Evolutionary conservation across 805 yeast species (phyloP).

Genomic region (Saturnispora gosingensis): DNA sequence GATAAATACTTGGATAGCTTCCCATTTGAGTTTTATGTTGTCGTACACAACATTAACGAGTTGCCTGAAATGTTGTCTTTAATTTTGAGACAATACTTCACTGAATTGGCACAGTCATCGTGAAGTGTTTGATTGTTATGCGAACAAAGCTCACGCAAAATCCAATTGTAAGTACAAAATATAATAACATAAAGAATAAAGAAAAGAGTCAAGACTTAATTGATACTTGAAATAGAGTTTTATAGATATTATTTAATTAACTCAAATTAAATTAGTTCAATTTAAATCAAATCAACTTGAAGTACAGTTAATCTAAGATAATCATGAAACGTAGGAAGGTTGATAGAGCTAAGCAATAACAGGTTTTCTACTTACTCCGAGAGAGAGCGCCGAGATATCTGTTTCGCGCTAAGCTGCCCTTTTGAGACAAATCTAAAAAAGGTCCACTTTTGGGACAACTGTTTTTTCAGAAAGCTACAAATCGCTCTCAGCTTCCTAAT

Average conservation of each 20-base stretch:
- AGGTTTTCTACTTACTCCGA: neutral
- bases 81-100: slow-evolving; percentile 85
- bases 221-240: too few relatives aligned
- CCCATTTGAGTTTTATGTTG: slow-evolving; percentile 96
- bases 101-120: slow-evolving; percentile 41
- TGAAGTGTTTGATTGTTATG: neutral
- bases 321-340: too few relatives aligned
- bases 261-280: too few relatives aligned
- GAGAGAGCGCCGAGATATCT: neutral
- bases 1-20: slow-evolving; percentile 82
- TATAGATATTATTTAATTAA: too few relatives aligned
- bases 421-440: neutral
- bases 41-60: slow-evolving; percentile 81
- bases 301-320: too few relatives aligned
- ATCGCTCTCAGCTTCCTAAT: neutral
- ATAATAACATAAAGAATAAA: too few relatives aligned
- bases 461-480: neutral
- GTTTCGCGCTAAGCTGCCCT: neutral
- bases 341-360: neutral
- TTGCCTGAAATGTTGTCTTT: slow-evolving; percentile 85
- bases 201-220: too few relatives aligned
- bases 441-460: neutral
- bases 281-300: too few relatives aligned
- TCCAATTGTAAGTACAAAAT: neutral
- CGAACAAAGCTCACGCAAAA: neutral